A percentile compares a stretch with the other conserved stretches of the same genome.
Evolutionary conservation across 345 rosid species (phyloP).

Genomic region (Nasturtium officinale): DNA sequence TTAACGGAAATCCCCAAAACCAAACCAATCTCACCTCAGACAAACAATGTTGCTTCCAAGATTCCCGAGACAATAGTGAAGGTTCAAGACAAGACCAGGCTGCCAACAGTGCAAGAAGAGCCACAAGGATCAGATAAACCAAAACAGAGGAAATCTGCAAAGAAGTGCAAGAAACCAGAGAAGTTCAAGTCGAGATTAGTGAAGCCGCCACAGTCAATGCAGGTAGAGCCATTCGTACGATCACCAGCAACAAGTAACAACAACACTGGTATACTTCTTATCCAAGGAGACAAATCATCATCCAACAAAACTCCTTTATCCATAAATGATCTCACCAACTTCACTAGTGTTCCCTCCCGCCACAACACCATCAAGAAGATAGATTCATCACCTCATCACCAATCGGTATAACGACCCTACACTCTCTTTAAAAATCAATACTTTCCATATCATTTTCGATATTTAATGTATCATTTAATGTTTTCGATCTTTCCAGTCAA

Average conservation of each 20-base stretch:
- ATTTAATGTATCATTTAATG: conserved; percentile 7
- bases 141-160: conserved; percentile 37
- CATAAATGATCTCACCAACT: conserved; percentile 46
- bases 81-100: conserved; percentile 31
- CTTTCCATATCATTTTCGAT: neutral
- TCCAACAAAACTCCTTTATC: conserved; percentile 61
- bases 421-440: conserved; percentile 5
- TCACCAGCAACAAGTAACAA: conserved; percentile 37
- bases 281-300: conserved; percentile 54
- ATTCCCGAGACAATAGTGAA: conserved; percentile 21
- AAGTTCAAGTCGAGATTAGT: conserved; percentile 43
- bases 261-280: conserved; percentile 9
- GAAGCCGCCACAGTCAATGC: conserved; percentile 60
- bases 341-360: conserved; percentile 51
- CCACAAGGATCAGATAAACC: conserved; percentile 16
- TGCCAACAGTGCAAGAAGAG: conserved; percentile 38
- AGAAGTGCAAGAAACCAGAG: conserved; percentile 48
- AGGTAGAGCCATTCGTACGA: conserved; percentile 66
- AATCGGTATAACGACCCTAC: conserved; percentile 37
- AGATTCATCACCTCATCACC: conserved; percentile 44
- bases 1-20: conserved; percentile 46
- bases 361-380: conserved; percentile 74
- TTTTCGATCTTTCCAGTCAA: conserved; percentile 22
- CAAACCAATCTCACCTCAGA: conserved; percentile 33
- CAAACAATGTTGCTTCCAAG: conserved; percentile 20